phyloP scores from a whole-genome alignment of 192 early-diverging fungal genomes.

The Entrophospora sp. region DNA sequence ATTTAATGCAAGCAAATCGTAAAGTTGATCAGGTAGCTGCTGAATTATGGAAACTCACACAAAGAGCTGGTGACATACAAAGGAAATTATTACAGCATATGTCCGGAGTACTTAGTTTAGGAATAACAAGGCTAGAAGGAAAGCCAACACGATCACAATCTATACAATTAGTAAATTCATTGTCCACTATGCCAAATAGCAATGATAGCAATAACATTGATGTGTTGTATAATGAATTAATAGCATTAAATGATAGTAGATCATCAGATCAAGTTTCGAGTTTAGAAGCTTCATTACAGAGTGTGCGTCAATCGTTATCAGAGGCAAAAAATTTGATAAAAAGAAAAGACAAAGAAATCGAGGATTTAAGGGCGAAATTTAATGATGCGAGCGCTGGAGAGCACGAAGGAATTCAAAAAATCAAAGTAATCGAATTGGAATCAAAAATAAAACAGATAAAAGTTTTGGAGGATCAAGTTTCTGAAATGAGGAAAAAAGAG shows the following conservation, averaged over 20 bases:
- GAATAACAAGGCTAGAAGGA: conserved; percentile 38
- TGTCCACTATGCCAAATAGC: too few species aligned
- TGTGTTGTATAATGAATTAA: conserved; percentile 17
- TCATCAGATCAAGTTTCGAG: conserved; percentile 1
- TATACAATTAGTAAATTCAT: background rate
- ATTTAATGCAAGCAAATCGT: conserved; percentile 39
- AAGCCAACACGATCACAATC: background rate
- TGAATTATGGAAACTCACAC: conserved; percentile 40
- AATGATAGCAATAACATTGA: conserved; percentile 5
- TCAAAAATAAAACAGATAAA: background rate
- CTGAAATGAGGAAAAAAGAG: background rate
- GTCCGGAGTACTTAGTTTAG: conserved; percentile 39
- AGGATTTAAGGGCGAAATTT: conserved; percentile 11
- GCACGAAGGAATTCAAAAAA: conserved; percentile 20
- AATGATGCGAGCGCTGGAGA: conserved; percentile 18
- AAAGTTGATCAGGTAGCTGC: conserved; percentile 44
- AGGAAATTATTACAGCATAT: conserved; percentile 43
- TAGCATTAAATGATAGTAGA: background rate
- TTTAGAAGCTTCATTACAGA: conserved; percentile 12
- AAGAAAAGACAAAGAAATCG: conserved; percentile 20
- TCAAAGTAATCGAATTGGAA: background rate
- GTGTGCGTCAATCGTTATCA: conserved; percentile 9
- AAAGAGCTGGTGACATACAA: conserved; percentile 36
- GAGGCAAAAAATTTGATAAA: conserved; percentile 11
- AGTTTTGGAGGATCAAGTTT: background rate